Evolutionary conservation across 108 stramenopile genomes (phyloP).

Genomic region (Cyclotella kingstonii): DNA sequence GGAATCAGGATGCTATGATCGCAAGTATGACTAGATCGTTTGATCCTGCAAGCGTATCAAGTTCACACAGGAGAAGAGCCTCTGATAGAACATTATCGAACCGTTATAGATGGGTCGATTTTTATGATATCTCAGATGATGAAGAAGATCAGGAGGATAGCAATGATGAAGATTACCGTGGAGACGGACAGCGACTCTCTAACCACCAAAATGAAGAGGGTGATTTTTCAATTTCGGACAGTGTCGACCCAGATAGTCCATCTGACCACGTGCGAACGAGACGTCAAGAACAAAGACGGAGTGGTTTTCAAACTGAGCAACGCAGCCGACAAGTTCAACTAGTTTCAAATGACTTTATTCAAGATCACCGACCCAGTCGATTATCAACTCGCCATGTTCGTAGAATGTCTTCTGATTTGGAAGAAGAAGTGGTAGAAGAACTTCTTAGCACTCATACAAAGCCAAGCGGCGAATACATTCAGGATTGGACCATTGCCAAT

Average conservation of each 20-base stretch:
- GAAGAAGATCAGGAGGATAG: slow-evolving; percentile 53
- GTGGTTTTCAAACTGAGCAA: slow-evolving; percentile 12
- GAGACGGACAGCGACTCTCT: slow-evolving; percentile 21
- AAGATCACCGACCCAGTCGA: slow-evolving; percentile 33
- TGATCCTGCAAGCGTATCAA: slow-evolving; percentile 3
- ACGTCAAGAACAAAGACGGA: slow-evolving; percentile 9
- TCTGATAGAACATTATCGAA: slow-evolving; percentile 38
- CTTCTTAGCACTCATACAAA: slow-evolving; percentile 70
- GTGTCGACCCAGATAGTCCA: slow-evolving; percentile 7
- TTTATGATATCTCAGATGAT: slow-evolving; percentile 52
- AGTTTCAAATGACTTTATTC: slow-evolving; percentile 8
- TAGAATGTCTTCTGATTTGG: slow-evolving; percentile 33
- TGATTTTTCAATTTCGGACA: slow-evolving; percentile 13
- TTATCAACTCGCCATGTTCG: slow-evolving; percentile 31
- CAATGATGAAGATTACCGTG: slow-evolving; percentile 64
- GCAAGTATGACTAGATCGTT: slow-evolving; percentile 1
- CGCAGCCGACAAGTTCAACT: slow-evolving; percentile 18
- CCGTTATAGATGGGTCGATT: slow-evolving; percentile 62
- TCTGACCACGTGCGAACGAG: slow-evolving; percentile 1
- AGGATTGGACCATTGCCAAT: slow-evolving; percentile 54
- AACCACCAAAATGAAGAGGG: slow-evolving; percentile 32
- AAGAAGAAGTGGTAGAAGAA: slow-evolving; percentile 56
- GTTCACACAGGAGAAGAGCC: slow-evolving; percentile 2
- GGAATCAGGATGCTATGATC: background rate
- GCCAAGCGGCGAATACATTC: slow-evolving; percentile 59